Conservation (phyloP, 177 flowering plant species). For the Vitis hybrid region DNA sequence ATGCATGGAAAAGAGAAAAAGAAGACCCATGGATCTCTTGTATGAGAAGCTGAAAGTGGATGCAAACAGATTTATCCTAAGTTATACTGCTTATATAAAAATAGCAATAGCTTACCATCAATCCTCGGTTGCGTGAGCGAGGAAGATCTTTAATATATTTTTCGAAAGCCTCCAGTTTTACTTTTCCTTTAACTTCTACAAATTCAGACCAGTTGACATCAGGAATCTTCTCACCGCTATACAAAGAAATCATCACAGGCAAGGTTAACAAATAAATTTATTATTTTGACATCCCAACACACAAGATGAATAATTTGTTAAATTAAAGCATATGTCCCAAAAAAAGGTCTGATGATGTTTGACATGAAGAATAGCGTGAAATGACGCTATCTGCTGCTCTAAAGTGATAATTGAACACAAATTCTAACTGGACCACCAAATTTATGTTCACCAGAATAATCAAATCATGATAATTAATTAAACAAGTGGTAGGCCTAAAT, state of each 20-base stretch:
- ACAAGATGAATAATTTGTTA: background rate
- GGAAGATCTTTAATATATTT: conserved; percentile 66
- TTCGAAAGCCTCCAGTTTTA: conserved; percentile 57
- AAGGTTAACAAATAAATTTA: background rate
- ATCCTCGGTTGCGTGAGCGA: conserved; percentile 55
- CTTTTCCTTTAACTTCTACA: conserved; percentile 67
- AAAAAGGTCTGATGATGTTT: background rate
- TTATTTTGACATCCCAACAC: background rate
- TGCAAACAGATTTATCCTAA: background rate
- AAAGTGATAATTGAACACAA: too few species aligned
- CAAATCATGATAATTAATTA: too few species aligned
- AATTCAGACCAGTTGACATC: conserved; percentile 47
- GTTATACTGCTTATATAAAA: background rate
- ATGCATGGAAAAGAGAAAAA: too few species aligned
- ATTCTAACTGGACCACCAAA: too few species aligned
- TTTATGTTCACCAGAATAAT: too few species aligned
- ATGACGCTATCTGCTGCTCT: too few species aligned
- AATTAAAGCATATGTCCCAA: background rate
- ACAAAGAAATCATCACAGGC: conserved; percentile 13
- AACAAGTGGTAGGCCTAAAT: too few species aligned
- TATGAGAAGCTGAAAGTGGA: background rate
- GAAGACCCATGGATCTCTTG: background rate
- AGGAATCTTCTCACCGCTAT: conserved; percentile 61
- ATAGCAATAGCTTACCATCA: conserved; percentile 42
- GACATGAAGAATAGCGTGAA: background rate